Conservation (phyloP, 73 alveolate species). For the Tetrahymena thermophila region DNA sequence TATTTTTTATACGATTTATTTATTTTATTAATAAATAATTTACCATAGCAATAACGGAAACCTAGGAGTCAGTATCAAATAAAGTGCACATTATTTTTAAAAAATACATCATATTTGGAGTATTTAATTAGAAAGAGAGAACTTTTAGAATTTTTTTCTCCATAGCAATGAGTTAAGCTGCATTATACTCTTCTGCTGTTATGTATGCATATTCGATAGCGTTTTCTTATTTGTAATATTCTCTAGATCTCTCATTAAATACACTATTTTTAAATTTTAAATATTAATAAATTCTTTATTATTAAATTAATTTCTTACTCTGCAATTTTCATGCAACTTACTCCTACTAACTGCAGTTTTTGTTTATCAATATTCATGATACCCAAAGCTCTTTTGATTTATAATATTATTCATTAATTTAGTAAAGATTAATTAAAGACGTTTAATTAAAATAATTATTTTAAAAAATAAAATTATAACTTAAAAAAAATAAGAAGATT, state of each 20-base stretch:
- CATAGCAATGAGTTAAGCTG: slow-evolving; percentile 56
- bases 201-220: slow-evolving; percentile 81
- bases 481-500: too few species aligned
- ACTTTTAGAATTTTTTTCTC: slow-evolving; percentile 54
- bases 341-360: slow-evolving; percentile 89
- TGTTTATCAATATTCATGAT: slow-evolving; percentile 52
- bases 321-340: slow-evolving; percentile 93
- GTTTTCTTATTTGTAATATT: slow-evolving; percentile 82
- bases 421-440: too few species aligned
- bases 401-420: slow-evolving; percentile 15
- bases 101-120: not conserved
- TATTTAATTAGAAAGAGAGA: slow-evolving; percentile 50
- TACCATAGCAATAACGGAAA: not conserved
- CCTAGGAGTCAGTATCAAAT: not conserved
- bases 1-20: too few species aligned
- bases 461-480: too few species aligned
- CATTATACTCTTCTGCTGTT: slow-evolving; percentile 80
- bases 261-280: slow-evolving; percentile 18
- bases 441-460: too few species aligned
- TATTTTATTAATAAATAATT: not conserved
- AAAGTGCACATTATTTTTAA: not conserved
- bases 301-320: slow-evolving; percentile 30
- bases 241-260: slow-evolving; percentile 82
- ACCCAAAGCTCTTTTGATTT: slow-evolving; percentile 66
- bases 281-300: not conserved